Evolutionary conservation across 2,329 filamentous ascomycete genomes (phyloP), one percentile per base, ranked within the genome.

Genomic region (Coniochaeta ligniaria): DNA sequence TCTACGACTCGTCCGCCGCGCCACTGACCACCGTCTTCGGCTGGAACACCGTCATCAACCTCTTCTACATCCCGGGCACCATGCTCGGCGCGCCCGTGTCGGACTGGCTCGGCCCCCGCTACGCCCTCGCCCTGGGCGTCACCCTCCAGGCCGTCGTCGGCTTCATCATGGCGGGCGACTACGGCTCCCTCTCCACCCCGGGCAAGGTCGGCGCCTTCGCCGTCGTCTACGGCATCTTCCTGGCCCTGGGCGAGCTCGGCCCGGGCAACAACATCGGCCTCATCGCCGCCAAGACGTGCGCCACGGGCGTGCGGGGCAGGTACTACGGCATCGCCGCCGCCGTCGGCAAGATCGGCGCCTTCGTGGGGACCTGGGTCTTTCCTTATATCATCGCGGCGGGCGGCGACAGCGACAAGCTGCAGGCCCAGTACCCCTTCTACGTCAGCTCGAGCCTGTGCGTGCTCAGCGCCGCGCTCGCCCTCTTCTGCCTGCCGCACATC

Each of bases 221-320:
- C 1, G 88, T 92, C 6, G 84, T 94, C 2, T 94, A 92, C 66
- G 91, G 86, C 17, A 80, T 95, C 64, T 95, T 95, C 76, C 78
- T 91, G 1, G 83, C 87, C 0, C 80, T 94, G 1, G 91, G 91
- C 57, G 91, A 95, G 72, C 75, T 96, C 45, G 92, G 93, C 0
- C 92, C 93, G 0, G 93, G 93, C 14, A 90, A 96, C 77, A 96
- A 96, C 72, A 96, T 96, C 66, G 92, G 92, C 2, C 82, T 96
- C 0, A 74, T 96, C 33, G 92, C 93, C 0, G 89, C 90, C 55
- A 96, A 96, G 78, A 93, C 91, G 1, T 92, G 87, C 68, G 91
- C 93, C 0, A 96, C 93, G 5, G 89, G 90, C 20, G 88, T 97
- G n/a, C 84, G 92, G 43, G 93, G 92, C 2, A 79, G 90, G 70